These are phyloP conservation scores for Leccinum subfulvum DNA, from an alignment of 1,284 basidiomycete genomes.

Conservation along the genomic window DNA sequence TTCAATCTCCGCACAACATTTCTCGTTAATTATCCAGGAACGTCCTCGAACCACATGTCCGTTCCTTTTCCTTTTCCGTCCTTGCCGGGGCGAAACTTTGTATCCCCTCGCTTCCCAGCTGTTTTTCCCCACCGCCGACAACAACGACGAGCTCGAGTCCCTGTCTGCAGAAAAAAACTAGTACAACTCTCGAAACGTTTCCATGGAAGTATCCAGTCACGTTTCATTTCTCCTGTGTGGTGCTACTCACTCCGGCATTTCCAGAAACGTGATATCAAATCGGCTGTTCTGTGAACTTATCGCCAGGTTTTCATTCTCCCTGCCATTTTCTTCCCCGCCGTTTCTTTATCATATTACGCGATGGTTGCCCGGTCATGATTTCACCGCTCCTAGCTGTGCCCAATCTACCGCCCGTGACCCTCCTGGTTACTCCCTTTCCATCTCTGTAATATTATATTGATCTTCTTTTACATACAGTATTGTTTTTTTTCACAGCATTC, in stretches of 20 bases:
- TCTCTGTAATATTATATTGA: conserved; percentile 15
- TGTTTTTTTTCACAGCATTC: conserved; percentile 21
- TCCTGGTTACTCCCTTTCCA: conserved; percentile 27
- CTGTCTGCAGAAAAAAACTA: neutral
- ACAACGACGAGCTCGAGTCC: neutral
- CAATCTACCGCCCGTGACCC: conserved; percentile 9
- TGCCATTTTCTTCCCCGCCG: conserved; percentile 12
- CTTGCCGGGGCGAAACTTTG: conserved; percentile 24
- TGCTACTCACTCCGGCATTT: conserved; percentile 23
- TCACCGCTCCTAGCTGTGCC: conserved; percentile 30
- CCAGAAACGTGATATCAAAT: conserved; percentile 37
- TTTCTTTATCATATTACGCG: conserved; percentile 32
- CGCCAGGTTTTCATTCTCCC: conserved; percentile 28
- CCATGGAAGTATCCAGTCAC: conserved; percentile 24
- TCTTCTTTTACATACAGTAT: conserved; percentile 35
- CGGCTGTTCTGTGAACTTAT: conserved; percentile 30
- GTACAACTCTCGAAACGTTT: conserved; percentile 14
- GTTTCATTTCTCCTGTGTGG: conserved; percentile 23
- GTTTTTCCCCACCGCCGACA: conserved; percentile 8
- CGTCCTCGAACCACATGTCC: conserved; percentile 28
- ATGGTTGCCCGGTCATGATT: conserved; percentile 29
- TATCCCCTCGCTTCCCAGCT: conserved; percentile 14
- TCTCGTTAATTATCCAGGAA: conserved; percentile 35
- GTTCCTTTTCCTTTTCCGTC: conserved; percentile 22
- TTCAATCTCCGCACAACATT: conserved; percentile 37